Evolutionary conservation across 73 alveolate species (phyloP), one percentile per base, ranked within the genome.

Genomic region (Blepharisma japonicum): DNA sequence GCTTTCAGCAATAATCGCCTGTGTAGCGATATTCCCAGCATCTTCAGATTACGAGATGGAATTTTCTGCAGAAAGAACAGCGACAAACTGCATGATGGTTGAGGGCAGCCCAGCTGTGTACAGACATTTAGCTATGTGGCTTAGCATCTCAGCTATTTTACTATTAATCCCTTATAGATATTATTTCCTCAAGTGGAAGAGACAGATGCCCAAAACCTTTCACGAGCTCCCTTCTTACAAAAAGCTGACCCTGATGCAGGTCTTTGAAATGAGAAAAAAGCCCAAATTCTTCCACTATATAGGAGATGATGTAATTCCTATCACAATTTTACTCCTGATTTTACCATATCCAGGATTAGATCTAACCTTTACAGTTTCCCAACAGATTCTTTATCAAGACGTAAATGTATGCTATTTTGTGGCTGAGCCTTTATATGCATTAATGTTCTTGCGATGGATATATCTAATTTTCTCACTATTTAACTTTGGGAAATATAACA

Each of bases 401-500:
- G 74, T 61, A 9, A 25, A n/a, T 1, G 23, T 25, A 0, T 61
- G 74, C 23, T 61, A 61, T 5, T 61, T 20, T 25, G 14, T 61
- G n/a, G 2, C 74, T 18, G 74, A 61, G 47, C 18, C 23, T 39
- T 61, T 61, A 25, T 61, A 61, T 61, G 74, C 74, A 0, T 14
- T 61, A 14, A 61, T 61, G 74, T 61, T 14, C 47, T 5, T 61
- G 11, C 14, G 74, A 5, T n/a, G 14, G 14, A 18, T 18, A 1
- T 25, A 14, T 18, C 47, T n/a, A 14, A 39, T 61, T 25, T 14
- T 39, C 5, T n/a, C 47, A 1, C n/a, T 61, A 14, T 61, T 61
- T 5, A 61, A 61, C 74, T 61, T 14, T 61, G 74, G 74, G 74
- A 61, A 61, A 61, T 61, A 61, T 4, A 14, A 61, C 23, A 61